Evolutionary conservation across 2,329 filamentous ascomycete species (phyloP).

Genomic region (Apiospora marii): DNA sequence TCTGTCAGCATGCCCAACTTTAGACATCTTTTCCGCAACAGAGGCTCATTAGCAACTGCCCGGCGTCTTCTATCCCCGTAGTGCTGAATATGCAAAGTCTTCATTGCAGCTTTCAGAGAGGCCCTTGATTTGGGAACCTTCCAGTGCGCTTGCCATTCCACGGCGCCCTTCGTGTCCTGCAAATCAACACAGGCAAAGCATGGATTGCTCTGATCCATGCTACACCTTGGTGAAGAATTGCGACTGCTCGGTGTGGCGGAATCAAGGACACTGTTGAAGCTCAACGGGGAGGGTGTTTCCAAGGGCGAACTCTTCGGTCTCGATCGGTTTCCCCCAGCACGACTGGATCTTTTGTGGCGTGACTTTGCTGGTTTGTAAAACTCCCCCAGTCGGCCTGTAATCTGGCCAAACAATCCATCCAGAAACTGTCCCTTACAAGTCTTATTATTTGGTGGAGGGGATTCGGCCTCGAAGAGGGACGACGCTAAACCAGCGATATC

Average conservation of each 20-base stretch:
- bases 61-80: background rate
- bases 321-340: too few relatives aligned
- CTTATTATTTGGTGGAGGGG: background rate
- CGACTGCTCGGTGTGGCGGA: background rate
- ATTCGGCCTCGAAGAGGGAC: background rate
- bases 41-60: background rate
- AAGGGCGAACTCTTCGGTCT: background rate
- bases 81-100: background rate
- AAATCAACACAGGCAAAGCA: background rate
- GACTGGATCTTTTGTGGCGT: background rate
- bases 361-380: background rate
- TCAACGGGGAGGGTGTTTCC: background rate
- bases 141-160: background rate
- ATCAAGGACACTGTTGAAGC: background rate
- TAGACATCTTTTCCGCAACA: background rate
- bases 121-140: background rate
- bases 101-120: background rate
- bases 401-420: background rate
- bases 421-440: background rate
- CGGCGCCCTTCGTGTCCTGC: background rate
- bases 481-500: background rate
- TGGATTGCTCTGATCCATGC: too few relatives aligned
- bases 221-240: background rate
- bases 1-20: background rate
- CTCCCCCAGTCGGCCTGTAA: background rate